Conservation (phyloP, 2,329 filamentous ascomycete species). For the Scedosporium minutisporum region DNA sequence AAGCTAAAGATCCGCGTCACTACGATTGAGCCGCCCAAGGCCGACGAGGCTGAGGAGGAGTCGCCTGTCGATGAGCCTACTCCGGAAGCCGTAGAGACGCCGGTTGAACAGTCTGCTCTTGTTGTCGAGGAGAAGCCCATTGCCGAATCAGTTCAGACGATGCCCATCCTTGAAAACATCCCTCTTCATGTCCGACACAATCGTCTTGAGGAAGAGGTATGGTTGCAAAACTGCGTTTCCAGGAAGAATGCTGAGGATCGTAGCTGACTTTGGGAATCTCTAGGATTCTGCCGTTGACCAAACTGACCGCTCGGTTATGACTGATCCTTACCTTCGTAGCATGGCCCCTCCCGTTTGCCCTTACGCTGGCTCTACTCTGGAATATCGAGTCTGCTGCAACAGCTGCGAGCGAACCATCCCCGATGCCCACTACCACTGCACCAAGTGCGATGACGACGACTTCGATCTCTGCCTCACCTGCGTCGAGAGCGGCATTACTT, state of each 20-base stretch:
- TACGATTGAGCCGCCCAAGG: slow-evolving; percentile 26
- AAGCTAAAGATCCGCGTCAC: slow-evolving; percentile 85
- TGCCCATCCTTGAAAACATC: too few relatives aligned
- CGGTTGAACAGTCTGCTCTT: neutral
- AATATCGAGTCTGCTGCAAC: slow-evolving; percentile 89
- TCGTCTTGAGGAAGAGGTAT: too few relatives aligned
- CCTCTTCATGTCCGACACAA: too few relatives aligned
- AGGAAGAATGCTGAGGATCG: neutral
- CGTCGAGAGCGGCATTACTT: slow-evolving; percentile 65
- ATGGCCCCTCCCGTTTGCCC: neutral
- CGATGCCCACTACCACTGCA: slow-evolving; percentile 86
- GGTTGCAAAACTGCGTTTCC: too few relatives aligned
- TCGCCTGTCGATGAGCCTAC: neutral
- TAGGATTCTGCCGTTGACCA: neutral
- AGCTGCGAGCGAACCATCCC: slow-evolving; percentile 70
- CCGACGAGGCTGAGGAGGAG: slow-evolving; percentile 41
- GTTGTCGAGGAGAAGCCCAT: neutral
- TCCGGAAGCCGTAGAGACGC: slow-evolving; percentile 9
- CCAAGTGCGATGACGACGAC: slow-evolving; percentile 84
- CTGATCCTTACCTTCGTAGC: neutral
- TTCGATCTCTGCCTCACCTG: slow-evolving; percentile 85
- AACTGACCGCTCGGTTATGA: neutral
- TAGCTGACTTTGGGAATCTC: neutral
- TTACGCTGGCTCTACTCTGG: slow-evolving; percentile 13
- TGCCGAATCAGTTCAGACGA: too few relatives aligned